Evolutionary conservation across 2,329 filamentous ascomycete species (phyloP).

Genomic region (Cladosporium sp.): DNA sequence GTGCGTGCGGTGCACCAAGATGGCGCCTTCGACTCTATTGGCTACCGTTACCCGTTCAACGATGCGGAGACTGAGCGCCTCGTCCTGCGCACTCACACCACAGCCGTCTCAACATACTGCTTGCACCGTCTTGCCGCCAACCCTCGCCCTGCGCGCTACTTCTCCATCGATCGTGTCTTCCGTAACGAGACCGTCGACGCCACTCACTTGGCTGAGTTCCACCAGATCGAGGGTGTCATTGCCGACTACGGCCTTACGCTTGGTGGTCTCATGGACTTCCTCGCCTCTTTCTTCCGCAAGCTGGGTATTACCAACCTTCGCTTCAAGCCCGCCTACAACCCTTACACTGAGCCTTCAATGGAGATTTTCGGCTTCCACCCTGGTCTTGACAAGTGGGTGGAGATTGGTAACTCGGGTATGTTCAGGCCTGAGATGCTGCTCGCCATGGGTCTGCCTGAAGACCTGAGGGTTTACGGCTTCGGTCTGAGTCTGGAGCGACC

Average conservation of each 20-base stretch:
- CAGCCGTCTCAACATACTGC: constrained; percentile 86
- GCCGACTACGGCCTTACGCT: constrained; percentile 92
- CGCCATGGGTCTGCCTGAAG: constrained; percentile 87
- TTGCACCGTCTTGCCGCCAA: constrained; percentile 84
- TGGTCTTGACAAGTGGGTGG: constrained; percentile 85
- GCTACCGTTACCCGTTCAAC: constrained; percentile 93
- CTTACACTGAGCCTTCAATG: constrained; percentile 94
- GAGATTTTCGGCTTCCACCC: constrained; percentile 97
- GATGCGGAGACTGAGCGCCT: constrained; percentile 82
- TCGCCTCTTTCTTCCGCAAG: constrained; percentile 93
- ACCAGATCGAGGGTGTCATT: constrained; percentile 98
- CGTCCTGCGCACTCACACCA: constrained; percentile 95
- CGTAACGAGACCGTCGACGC: constrained; percentile 96
- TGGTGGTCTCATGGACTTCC: constrained; percentile 89
- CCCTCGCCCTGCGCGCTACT: constrained; percentile 88
- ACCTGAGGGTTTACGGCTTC: constrained; percentile 93
- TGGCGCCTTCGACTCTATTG: constrained; percentile 91
- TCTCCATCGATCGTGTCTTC: constrained; percentile 98
- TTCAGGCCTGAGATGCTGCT: constrained; percentile 98
- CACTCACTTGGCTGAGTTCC: constrained; percentile 96
- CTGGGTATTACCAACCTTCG: constrained; percentile 86
- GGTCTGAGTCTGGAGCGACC: constrained; percentile 89
- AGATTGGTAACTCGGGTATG: constrained; percentile 98
- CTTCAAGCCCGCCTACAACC: constrained; percentile 98
- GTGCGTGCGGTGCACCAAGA: constrained; percentile 84